These are phyloP conservation scores for Ophiocordyceps camponoti-saundersi DNA, from an alignment of 2,329 filamentous ascomycete species.

Conservation along the genomic window DNA sequence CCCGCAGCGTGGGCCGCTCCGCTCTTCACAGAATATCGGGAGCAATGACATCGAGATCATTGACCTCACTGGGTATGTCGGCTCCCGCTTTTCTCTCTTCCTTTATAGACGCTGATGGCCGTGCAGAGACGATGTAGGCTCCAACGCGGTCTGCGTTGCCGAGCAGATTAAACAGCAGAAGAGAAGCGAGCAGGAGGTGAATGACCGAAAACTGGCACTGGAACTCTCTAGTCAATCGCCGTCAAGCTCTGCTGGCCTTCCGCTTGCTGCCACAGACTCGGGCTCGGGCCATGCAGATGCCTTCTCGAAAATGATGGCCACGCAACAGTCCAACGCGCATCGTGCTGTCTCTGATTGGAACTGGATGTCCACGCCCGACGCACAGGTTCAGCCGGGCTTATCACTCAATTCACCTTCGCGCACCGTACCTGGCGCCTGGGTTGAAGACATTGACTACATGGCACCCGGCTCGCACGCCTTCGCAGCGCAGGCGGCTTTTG, in stretches of 20 bases:
- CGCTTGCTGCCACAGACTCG: neutral
- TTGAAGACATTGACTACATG: neutral
- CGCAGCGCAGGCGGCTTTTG: neutral
- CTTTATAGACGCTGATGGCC: constrained; percentile 4
- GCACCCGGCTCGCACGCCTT: neutral
- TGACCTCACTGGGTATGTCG: constrained; percentile 23
- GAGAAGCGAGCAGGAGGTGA: constrained; percentile 12
- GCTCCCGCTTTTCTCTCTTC: neutral
- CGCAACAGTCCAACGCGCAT: constrained; percentile 4
- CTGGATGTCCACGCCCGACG: neutral
- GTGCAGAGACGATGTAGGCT: constrained; percentile 16
- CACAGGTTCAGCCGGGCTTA: neutral
- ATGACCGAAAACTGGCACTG: constrained; percentile 12
- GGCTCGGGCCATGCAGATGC: constrained; percentile 1
- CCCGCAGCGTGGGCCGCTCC: constrained; percentile 3
- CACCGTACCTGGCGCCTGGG: neutral
- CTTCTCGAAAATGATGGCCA: constrained; percentile 4
- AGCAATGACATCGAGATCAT: constrained; percentile 13
- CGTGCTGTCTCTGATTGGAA: neutral
- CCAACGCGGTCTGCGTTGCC: constrained; percentile 10
- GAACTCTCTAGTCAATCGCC: constrained; percentile 10
- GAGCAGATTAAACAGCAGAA: constrained; percentile 18
- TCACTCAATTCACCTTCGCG: neutral
- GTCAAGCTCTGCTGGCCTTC: neutral
- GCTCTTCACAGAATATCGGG: neutral